Percentiles rank a stretch among this genome's conserved stretches.
Conservation (phyloP, 768 basidiomycete species). For the Calocera viscosa region DNA sequence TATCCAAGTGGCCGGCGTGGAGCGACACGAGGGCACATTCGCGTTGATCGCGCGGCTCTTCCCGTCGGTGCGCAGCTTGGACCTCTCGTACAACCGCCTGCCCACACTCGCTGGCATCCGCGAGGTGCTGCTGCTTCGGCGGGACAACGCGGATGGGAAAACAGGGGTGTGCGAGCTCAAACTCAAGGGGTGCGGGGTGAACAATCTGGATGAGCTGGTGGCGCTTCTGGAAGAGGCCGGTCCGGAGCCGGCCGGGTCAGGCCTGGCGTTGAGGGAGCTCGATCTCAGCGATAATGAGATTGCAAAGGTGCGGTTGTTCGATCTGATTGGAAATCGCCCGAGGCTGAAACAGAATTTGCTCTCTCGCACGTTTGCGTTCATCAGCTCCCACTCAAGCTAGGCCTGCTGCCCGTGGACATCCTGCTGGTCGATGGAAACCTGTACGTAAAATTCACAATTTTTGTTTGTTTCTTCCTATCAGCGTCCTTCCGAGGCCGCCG, state of each 20-base stretch:
- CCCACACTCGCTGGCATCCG: not conserved
- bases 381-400: not conserved
- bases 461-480: slow-evolving; percentile 1
- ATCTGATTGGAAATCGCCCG: not conserved
- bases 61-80: not conserved
- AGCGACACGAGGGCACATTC: not conserved
- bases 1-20: not conserved
- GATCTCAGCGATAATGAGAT: slow-evolving; percentile 5
- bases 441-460: slow-evolving; percentile 1
- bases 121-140: not conserved
- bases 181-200: not conserved
- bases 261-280: not conserved
- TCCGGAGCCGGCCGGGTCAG: not conserved
- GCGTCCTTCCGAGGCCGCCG: not conserved
- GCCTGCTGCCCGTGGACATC: not conserved
- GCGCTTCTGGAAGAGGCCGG: not conserved
- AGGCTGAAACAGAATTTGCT: not conserved
- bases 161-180: not conserved
- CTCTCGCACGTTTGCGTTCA: not conserved
- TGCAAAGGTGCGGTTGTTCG: not conserved
- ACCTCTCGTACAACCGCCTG: not conserved
- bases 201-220: slow-evolving; percentile 6
- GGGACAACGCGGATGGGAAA: not conserved
- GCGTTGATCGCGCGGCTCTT: not conserved
- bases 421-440: slow-evolving; percentile 5